Evolutionary conservation across 108 stramenopile species (phyloP), one percentile per base, ranked within the genome.

Genomic region (Bacterosira constricta): DNA sequence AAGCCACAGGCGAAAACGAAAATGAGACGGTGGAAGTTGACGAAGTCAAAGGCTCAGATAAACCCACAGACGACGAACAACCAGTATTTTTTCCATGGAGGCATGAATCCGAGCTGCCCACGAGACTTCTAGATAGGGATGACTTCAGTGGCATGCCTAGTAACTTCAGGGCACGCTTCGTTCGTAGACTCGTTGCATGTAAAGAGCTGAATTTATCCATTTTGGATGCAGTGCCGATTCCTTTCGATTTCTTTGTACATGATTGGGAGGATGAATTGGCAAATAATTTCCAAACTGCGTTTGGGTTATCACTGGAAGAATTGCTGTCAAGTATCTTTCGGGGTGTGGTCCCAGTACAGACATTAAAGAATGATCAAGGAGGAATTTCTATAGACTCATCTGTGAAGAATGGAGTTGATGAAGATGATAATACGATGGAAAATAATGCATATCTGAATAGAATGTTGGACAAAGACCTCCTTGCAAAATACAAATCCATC

Each of bases 21-120:
- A 23, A 47, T 23, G 17, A 18, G 10, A 8, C 63, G n/a, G n/a
- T n/a, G n/a, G n/a, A n/a, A n/a, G n/a, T n/a, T n/a, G n/a, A n/a
- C n/a, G n/a, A n/a, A n/a, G n/a, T n/a, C n/a, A n/a, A n/a, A n/a
- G n/a, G n/a, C n/a, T n/a, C n/a, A n/a, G n/a, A n/a, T n/a, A n/a
- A n/a, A 29, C 34, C 63, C 41, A 23, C 29, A 6, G 38, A 21
- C 27, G 29, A 42, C 44, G 29, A 5, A 20, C 34, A 44, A 38
- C 45, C n/a, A n/a, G n/a, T n/a, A n/a, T n/a, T n/a, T n/a, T 71
- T 79, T 20, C 78, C 78, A 26, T 79, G 78, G 78, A 50, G 57
- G 32, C 78, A 79, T 37, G 54, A 62, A 25, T 23, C 70, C 6
- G 2, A 20, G n/a, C 57, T 58, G 32, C 69, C 70, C 8, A 13